Evolutionary conservation across 345 rosid species (phyloP).

Genomic region (Hevea brasiliensis): DNA sequence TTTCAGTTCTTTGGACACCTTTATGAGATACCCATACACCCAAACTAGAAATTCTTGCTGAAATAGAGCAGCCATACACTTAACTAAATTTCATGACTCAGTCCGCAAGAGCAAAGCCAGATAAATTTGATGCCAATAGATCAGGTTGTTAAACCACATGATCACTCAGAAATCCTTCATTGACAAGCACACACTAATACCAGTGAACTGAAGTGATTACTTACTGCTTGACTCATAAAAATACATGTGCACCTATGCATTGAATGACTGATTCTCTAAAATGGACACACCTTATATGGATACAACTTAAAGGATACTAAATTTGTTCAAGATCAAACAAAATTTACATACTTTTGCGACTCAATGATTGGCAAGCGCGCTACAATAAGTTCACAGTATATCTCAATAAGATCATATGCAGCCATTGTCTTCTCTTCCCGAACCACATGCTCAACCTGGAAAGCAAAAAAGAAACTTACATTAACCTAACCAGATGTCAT

Average conservation of each 20-base stretch:
- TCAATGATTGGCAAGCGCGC: constrained; percentile 81
- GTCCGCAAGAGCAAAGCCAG: neutral
- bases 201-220: neutral
- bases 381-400: constrained; percentile 73
- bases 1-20: neutral
- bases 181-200: neutral
- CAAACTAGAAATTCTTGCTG: neutral
- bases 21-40: neutral
- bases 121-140: neutral
- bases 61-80: neutral
- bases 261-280: neutral
- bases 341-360: constrained; percentile 65
- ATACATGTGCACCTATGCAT: neutral
- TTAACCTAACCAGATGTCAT: neutral
- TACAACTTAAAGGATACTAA: neutral
- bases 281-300: neutral
- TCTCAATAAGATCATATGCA: constrained; percentile 75
- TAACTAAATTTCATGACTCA: neutral
- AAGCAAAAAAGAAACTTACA: neutral
- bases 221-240: neutral
- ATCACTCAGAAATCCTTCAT: neutral
- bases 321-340: neutral
- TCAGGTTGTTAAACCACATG: neutral
- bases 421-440: constrained; percentile 89
- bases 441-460: constrained; percentile 87